Evolutionary conservation across 768 basidiomycete species (phyloP).

Genomic region (Gymnopilus dilepis): DNA sequence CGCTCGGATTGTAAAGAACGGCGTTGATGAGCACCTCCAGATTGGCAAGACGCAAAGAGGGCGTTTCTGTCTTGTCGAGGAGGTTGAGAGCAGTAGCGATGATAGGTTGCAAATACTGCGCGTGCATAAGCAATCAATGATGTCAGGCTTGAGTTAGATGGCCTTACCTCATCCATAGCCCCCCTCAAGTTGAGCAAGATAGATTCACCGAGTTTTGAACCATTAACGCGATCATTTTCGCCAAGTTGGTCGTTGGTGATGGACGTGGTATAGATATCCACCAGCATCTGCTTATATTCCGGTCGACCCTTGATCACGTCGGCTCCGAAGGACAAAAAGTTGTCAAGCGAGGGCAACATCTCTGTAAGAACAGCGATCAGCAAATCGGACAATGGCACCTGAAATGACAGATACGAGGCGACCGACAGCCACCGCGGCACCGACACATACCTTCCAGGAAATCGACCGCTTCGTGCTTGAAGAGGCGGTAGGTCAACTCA

Average conservation of each 20-base stretch:
- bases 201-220: slow-evolving; percentile 85
- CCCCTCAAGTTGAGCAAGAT: slow-evolving; percentile 82
- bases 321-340: slow-evolving; percentile 84
- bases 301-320: slow-evolving; percentile 73
- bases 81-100: slow-evolving; percentile 64
- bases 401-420: slow-evolving; percentile 5
- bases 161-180: slow-evolving; percentile 74
- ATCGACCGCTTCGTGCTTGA: slow-evolving; percentile 84
- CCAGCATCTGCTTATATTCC: slow-evolving; percentile 79
- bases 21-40: slow-evolving; percentile 84
- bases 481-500: slow-evolving; percentile 79
- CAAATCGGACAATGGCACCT: neutral
- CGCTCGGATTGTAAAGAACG: slow-evolving; percentile 82
- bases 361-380: slow-evolving; percentile 46
- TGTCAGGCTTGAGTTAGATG: neutral
- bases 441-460: slow-evolving; percentile 76
- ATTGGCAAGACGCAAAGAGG: slow-evolving; percentile 72
- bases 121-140: slow-evolving; percentile 7
- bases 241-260: slow-evolving; percentile 76
- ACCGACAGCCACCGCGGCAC: slow-evolving; percentile 6
- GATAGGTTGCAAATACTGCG: slow-evolving; percentile 67
- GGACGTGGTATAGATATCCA: slow-evolving; percentile 83
- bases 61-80: slow-evolving; percentile 66
- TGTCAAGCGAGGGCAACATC: slow-evolving; percentile 88
- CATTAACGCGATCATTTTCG: slow-evolving; percentile 83